These are phyloP conservation scores for Fusarium burgessii DNA, from an alignment of 2,329 filamentous ascomycete genomes.

Conservation along the genomic window DNA sequence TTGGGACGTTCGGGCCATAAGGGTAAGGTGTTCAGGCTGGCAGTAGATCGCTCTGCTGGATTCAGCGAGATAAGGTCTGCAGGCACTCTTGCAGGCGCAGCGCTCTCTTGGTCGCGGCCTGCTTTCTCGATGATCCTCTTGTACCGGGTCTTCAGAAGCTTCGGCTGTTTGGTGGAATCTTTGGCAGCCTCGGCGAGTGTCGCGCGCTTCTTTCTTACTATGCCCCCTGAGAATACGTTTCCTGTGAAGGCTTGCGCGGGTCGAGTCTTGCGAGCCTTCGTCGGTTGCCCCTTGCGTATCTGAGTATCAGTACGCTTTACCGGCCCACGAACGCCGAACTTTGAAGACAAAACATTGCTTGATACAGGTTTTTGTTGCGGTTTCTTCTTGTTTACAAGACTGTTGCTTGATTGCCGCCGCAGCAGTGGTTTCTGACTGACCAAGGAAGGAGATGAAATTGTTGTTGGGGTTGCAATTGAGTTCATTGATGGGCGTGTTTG, in stretches of 20 bases:
- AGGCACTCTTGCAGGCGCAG: slow-evolving; percentile 53
- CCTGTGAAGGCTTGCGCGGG: slow-evolving; percentile 13
- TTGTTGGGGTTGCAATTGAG: background rate
- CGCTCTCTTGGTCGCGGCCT: slow-evolving; percentile 59
- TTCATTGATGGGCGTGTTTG: background rate
- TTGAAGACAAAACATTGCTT: slow-evolving; percentile 16
- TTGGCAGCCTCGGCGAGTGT: slow-evolving; percentile 55
- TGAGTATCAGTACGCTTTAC: slow-evolving; percentile 6
- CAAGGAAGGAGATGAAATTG: background rate
- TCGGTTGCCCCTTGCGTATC: slow-evolving; percentile 10
- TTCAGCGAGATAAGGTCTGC: slow-evolving; percentile 48
- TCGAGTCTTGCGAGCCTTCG: slow-evolving; percentile 23
- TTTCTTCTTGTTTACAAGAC: background rate
- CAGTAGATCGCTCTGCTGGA: slow-evolving; percentile 30
- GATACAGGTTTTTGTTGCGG: slow-evolving; percentile 8
- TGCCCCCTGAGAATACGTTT: slow-evolving; percentile 63
- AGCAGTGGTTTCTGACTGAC: background rate
- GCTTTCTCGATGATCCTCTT: slow-evolving; percentile 57
- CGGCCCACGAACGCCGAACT: slow-evolving; percentile 15
- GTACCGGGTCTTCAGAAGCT: slow-evolving; percentile 53
- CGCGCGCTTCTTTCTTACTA: slow-evolving; percentile 51
- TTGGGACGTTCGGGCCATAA: background rate
- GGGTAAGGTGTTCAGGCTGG: background rate
- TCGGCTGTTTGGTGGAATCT: slow-evolving; percentile 57
- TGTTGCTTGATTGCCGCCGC: slow-evolving; percentile 7